These are phyloP conservation scores for Silybum marianum DNA, from an alignment of 129 eudicot species.

Conservation along the genomic window DNA sequence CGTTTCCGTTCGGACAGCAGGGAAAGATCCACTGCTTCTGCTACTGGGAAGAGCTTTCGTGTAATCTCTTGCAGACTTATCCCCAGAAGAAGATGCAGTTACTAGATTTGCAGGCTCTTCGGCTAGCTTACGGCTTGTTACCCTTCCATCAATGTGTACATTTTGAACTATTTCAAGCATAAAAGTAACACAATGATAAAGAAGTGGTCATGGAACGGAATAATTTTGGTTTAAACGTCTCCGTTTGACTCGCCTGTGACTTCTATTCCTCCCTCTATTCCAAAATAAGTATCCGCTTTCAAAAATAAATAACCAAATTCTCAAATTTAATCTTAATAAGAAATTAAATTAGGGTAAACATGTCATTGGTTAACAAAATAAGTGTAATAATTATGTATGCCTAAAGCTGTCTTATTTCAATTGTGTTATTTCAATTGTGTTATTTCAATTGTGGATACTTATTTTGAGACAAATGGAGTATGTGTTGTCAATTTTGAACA, in stretches of 20 bases:
- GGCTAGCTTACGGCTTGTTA: slow-evolving; percentile 51
- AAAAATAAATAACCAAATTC: no score
- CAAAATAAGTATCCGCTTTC: no score
- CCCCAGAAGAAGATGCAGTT: slow-evolving; percentile 32
- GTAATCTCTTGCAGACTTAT: neutral
- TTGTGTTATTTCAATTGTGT: no score
- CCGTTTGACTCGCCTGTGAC: neutral
- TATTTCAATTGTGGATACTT: no score
- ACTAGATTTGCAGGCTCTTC: slow-evolving; percentile 58
- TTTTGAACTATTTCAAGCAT: slow-evolving; percentile 33
- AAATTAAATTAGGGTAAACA: no score
- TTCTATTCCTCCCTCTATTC: no score
- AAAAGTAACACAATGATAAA: neutral
- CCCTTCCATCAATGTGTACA: slow-evolving; percentile 23
- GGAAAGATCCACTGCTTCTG: slow-evolving; percentile 66
- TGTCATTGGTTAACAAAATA: no score
- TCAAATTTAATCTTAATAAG: no score
- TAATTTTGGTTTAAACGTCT: neutral
- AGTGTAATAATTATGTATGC: no score
- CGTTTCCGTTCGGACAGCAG: slow-evolving; percentile 40
- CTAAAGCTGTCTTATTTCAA: no score
- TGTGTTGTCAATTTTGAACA: neutral
- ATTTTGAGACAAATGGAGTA: no score
- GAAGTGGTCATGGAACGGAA: neutral
- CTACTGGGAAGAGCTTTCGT: slow-evolving; percentile 40